phyloP scores from a whole-genome alignment of 768 basidiomycete genomes.

The Tricholoma bakamatsutake region DNA sequence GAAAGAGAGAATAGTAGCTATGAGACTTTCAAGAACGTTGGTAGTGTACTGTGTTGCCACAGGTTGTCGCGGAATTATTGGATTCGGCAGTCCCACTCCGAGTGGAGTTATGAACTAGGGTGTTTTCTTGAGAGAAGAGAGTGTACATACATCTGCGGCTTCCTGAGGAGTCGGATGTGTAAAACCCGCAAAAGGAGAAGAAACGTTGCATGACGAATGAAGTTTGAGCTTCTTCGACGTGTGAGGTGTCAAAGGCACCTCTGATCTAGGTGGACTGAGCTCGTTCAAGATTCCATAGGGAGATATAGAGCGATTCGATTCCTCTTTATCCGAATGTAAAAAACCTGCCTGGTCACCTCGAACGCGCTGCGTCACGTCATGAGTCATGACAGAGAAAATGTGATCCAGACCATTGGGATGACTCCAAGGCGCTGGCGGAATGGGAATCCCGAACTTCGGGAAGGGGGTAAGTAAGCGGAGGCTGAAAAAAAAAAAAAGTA shows the following conservation, averaged over 20 bases:
- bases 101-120: conserved; percentile 23
- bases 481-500: too few species aligned
- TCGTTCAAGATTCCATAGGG: background rate
- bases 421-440: too few species aligned
- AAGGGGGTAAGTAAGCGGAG: too few species aligned
- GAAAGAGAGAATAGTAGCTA: conserved; percentile 55
- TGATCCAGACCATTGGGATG: background rate
- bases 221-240: conserved; percentile 46
- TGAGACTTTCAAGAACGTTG: conserved; percentile 53
- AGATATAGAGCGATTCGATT: conserved; percentile 4
- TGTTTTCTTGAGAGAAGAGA: conserved; percentile 35
- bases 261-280: background rate
- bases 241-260: conserved; percentile 8
- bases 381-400: background rate
- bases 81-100: conserved; percentile 18
- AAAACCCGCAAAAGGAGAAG: conserved; percentile 45
- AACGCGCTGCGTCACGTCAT: background rate
- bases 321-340: conserved; percentile 1
- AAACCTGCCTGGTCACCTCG: background rate
- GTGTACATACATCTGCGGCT: conserved; percentile 33
- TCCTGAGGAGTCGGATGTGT: conserved; percentile 38
- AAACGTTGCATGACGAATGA: conserved; percentile 31
- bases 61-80: conserved; percentile 37
- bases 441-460: too few species aligned
- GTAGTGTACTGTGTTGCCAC: conserved; percentile 41